phyloP scores from a whole-genome alignment of 768 basidiomycete genomes.

The Phaffia tasmanica region DNA sequence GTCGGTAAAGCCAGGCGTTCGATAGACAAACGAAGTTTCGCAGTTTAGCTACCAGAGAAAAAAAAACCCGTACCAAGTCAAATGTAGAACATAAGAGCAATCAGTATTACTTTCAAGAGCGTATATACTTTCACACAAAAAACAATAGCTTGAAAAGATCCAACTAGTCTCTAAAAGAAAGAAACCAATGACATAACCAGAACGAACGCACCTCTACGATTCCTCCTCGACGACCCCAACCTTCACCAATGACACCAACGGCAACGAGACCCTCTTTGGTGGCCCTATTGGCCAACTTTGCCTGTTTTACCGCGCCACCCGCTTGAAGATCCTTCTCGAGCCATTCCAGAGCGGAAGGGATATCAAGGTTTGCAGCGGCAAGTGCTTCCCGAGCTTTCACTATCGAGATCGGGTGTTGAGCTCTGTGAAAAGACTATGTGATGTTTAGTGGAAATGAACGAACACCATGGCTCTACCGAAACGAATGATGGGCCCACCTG shows the following conservation, averaged over 20 bases:
- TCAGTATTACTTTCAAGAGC: neutral
- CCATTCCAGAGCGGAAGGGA: slow-evolving; percentile 66
- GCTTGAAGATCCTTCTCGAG: slow-evolving; percentile 59
- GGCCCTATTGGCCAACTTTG: slow-evolving; percentile 64
- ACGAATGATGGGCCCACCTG: slow-evolving; percentile 38
- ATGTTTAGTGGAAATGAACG: neutral
- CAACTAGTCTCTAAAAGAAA: slow-evolving; percentile 52
- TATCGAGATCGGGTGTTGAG: slow-evolving; percentile 58
- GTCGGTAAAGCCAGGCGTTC: slow-evolving; percentile 20
- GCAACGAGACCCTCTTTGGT: slow-evolving; percentile 71
- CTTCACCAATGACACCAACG: slow-evolving; percentile 60
- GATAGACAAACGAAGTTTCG: slow-evolving; percentile 27
- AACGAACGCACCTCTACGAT: slow-evolving; percentile 42
- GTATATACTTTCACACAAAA: slow-evolving; percentile 37
- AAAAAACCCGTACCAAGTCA: neutral
- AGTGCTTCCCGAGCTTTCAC: slow-evolving; percentile 83
- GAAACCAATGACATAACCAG: slow-evolving; percentile 69
- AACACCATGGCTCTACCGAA: neutral
- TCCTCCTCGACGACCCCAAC: slow-evolving; percentile 41
- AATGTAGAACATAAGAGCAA: neutral
- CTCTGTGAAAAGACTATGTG: slow-evolving; percentile 38
- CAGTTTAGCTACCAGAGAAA: slow-evolving; percentile 45
- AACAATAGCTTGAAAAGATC: slow-evolving; percentile 58
- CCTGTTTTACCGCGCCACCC: slow-evolving; percentile 66
- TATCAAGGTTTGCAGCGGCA: slow-evolving; percentile 56